phyloP scores from a whole-genome alignment of 2,329 filamentous ascomycete species.

The Colletotrichum sp. region DNA sequence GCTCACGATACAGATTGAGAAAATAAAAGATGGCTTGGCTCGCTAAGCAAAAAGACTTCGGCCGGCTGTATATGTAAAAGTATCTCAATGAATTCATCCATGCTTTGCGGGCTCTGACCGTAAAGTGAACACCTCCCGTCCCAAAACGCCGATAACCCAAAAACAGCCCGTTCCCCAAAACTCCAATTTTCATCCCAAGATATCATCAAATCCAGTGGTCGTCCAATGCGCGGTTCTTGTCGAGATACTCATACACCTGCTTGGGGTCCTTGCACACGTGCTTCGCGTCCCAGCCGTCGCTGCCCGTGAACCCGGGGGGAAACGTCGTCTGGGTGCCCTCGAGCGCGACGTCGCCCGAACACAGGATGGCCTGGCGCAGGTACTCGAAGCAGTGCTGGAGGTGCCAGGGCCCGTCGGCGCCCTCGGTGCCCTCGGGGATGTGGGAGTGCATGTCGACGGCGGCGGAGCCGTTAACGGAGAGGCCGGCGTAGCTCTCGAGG shows the following conservation, averaged over 20 bases:
- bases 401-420: constrained; percentile 31
- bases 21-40: neutral
- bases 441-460: constrained; percentile 22
- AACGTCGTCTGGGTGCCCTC: constrained; percentile 45
- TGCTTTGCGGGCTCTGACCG: neutral
- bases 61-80: neutral
- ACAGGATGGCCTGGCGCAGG: constrained; percentile 37
- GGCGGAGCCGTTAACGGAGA: constrained; percentile 15
- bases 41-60: neutral
- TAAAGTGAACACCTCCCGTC: neutral
- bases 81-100: neutral
- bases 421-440: constrained; percentile 26
- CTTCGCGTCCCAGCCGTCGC: constrained; percentile 48
- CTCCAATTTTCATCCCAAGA: neutral
- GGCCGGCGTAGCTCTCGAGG: constrained; percentile 33
- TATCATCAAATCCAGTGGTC: constrained; percentile 39
- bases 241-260: constrained; percentile 37
- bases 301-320: constrained; percentile 38
- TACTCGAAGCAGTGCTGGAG: constrained; percentile 45
- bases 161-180: neutral
- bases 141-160: neutral
- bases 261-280: constrained; percentile 45
- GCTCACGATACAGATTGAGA: neutral
- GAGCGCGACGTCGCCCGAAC: constrained; percentile 33
- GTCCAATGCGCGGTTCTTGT: constrained; percentile 36